phyloP scores from a whole-genome alignment of 305 asterid genomes.

The Fraxinus latifolia region DNA sequence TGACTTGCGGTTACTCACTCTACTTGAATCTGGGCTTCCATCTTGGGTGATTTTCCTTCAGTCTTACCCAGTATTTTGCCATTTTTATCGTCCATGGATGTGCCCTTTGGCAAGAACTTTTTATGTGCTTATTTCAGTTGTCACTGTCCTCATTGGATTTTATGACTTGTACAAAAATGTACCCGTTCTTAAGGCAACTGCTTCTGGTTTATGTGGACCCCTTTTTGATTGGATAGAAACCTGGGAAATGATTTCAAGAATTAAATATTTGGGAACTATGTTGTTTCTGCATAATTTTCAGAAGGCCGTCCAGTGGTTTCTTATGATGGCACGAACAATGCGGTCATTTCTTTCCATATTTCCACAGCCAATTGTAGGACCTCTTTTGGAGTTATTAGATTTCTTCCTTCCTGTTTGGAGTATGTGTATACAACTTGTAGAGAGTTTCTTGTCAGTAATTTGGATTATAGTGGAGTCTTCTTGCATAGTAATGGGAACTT shows the following conservation, averaged over 20 bases:
- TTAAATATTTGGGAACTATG: constrained; percentile 78
- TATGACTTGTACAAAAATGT: constrained; percentile 79
- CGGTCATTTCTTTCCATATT: constrained; percentile 39
- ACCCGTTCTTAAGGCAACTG: constrained; percentile 69
- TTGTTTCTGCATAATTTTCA: constrained; percentile 67
- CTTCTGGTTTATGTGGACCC: constrained; percentile 70
- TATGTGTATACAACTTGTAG: constrained; percentile 36
- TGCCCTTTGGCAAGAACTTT: constrained; percentile 74
- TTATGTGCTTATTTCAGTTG: constrained; percentile 57
- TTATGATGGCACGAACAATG: constrained; percentile 40
- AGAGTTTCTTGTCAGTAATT: constrained; percentile 38
- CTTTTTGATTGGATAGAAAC: constrained; percentile 80
- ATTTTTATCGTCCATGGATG: constrained; percentile 86
- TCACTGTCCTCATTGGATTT: constrained; percentile 79
- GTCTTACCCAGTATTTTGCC: constrained; percentile 78
- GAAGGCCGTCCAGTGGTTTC: constrained; percentile 66
- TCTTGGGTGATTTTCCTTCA: constrained; percentile 81
- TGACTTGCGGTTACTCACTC: constrained; percentile 57
- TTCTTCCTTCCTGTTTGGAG: constrained; percentile 55
- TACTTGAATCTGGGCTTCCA: constrained; percentile 80
- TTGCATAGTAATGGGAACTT: constrained; percentile 37
- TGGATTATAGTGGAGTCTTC: constrained; percentile 50
- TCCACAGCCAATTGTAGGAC: constrained; percentile 43
- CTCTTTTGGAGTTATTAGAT: constrained; percentile 48
- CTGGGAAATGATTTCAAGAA: constrained; percentile 80